phyloP scores from a whole-genome alignment of 441 rosid species.

The Hura crepitans region DNA sequence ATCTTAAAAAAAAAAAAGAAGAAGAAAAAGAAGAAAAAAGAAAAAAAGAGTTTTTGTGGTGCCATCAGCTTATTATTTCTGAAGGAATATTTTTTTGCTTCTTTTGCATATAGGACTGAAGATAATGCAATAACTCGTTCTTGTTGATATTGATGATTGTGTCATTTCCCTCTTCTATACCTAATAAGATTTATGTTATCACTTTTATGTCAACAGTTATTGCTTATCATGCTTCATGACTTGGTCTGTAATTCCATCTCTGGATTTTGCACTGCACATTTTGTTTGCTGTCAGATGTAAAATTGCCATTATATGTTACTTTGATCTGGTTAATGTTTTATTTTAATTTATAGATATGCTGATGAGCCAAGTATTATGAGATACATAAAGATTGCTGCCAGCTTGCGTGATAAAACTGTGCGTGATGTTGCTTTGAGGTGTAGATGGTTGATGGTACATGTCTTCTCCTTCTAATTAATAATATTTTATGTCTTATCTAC shows the following conservation, averaged over 20 bases:
- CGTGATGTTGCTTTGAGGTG: conserved; percentile 99
- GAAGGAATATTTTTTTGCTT: not conserved
- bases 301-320: not conserved
- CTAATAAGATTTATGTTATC: not conserved
- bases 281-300: not conserved
- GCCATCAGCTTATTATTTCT: not conserved
- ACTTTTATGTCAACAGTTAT: not conserved
- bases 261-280: not conserved
- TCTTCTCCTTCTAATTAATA: conserved; percentile 10
- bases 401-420: conserved; percentile 74
- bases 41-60: too few species aligned
- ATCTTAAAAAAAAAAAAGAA: too few species aligned
- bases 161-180: not conserved
- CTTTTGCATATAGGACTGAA: not conserved
- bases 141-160: not conserved
- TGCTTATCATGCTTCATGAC: not conserved
- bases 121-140: not conserved
- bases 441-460: conserved; percentile 84
- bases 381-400: conserved; percentile 87
- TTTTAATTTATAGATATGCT: conserved; percentile 41
- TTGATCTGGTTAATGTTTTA: conserved; percentile 1
- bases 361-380: conserved; percentile 76
- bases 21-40: too few species aligned
- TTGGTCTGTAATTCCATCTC: not conserved
- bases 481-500: conserved; percentile 4